Evolutionary conservation across 257 asterid species (phyloP).

Genomic region (Jasminum sambac): DNA sequence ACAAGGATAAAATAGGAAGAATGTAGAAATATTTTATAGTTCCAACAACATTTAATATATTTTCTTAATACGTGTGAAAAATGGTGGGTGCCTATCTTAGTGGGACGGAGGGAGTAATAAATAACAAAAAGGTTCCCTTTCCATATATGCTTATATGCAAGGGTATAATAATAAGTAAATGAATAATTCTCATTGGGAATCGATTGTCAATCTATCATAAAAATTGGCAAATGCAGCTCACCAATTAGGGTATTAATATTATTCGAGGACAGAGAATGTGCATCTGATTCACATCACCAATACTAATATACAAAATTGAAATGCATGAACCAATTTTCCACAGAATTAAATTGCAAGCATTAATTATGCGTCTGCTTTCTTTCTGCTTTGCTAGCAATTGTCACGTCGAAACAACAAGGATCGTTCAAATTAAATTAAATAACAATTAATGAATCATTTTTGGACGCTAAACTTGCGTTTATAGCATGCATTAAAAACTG

Average conservation of each 20-base stretch:
- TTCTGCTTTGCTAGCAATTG: background rate
- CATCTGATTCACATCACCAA: conserved; percentile 2
- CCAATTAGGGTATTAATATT: background rate
- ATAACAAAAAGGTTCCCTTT: background rate
- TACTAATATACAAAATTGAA: background rate
- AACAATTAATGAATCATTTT: background rate
- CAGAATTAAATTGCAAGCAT: background rate
- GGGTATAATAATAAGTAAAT: background rate
- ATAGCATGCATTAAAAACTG: background rate
- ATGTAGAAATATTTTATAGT: too few species aligned
- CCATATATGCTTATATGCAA: background rate
- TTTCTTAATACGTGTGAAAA: too few species aligned
- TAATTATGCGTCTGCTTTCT: background rate
- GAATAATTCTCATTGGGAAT: background rate
- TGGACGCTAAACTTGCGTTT: background rate
- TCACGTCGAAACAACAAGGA: background rate
- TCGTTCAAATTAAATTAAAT: background rate
- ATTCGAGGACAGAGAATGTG: background rate
- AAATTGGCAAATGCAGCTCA: background rate
- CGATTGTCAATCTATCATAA: background rate
- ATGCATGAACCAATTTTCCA: background rate
- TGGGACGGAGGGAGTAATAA: too few species aligned
- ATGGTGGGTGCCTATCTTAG: too few species aligned
- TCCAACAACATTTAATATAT: too few species aligned
- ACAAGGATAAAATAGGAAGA: too few species aligned